Percentiles rank a stretch among this genome's conserved stretches.
phyloP scores from a whole-genome alignment of 1,139 yeast species.

The Geotrichum phurueaensis region DNA sequence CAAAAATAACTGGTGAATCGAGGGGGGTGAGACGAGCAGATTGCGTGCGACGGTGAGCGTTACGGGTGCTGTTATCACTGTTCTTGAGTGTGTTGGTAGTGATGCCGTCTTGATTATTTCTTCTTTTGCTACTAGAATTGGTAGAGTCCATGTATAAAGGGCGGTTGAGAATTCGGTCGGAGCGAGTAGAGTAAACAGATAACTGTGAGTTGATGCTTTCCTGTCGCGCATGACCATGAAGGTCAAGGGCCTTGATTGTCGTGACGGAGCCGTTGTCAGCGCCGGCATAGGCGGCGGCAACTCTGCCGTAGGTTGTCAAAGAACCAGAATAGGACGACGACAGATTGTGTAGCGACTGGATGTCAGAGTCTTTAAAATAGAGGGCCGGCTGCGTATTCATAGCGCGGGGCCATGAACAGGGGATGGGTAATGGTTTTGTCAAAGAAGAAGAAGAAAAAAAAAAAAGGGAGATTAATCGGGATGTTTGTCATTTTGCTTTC shows the following conservation, averaged over 20 bases:
- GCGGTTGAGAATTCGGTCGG: slow-evolving; percentile 3
- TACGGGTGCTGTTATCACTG: neutral
- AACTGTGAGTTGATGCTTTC: neutral
- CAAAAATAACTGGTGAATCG: neutral
- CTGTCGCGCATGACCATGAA: slow-evolving; percentile 55
- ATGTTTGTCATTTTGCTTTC: neutral
- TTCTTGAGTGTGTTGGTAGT: neutral
- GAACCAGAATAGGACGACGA: neutral
- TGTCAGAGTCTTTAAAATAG: neutral
- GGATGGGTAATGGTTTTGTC: neutral
- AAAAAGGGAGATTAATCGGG: no score
- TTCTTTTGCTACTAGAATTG: neutral
- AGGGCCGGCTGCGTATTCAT: neutral
- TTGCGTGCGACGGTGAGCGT: neutral
- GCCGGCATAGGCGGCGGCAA: neutral
- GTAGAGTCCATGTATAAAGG: neutral
- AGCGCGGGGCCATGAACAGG: neutral
- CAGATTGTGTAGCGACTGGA: neutral
- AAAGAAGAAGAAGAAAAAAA: neutral
- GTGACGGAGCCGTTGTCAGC: slow-evolving; percentile 49
- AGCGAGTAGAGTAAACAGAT: slow-evolving; percentile 1
- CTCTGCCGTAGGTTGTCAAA: neutral
- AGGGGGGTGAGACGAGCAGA: neutral
- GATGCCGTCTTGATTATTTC: neutral
- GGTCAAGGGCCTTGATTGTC: slow-evolving; percentile 92